phyloP scores from a whole-genome alignment of 2,329 filamentous ascomycete species.

The Thermochaetoides dissita region DNA sequence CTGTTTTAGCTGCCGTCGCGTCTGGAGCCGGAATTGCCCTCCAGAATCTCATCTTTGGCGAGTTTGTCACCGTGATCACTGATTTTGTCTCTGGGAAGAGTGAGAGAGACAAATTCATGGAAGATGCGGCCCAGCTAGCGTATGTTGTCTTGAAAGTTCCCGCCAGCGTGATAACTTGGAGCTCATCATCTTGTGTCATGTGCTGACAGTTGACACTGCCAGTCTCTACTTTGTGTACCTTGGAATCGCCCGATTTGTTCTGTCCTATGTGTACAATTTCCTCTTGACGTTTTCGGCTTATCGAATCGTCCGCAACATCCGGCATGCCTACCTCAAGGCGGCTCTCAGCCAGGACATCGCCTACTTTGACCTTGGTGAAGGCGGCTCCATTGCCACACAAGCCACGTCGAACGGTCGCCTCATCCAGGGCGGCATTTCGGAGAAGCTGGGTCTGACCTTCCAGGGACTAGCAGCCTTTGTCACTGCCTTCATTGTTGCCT shows the following conservation, averaged over 20 bases:
- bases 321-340: conserved; percentile 13
- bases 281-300: conserved; percentile 18
- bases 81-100: conserved; percentile 23
- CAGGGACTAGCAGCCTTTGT: conserved; percentile 22
- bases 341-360: conserved; percentile 38
- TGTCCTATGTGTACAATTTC: conserved; percentile 28
- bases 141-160: neutral
- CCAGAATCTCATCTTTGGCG: conserved; percentile 38
- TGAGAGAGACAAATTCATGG: conserved; percentile 22
- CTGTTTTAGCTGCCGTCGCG: conserved; percentile 22
- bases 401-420: conserved; percentile 27
- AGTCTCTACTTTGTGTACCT: conserved; percentile 40
- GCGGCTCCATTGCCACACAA: conserved; percentile 25
- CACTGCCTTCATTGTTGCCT: conserved; percentile 23
- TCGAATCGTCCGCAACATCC: conserved; percentile 16
- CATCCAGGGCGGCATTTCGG: conserved; percentile 23
- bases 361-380: conserved; percentile 34
- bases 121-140: conserved; percentile 15
- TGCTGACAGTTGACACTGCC: conserved; percentile 18
- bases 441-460: conserved; percentile 23
- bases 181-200: neutral
- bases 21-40: conserved; percentile 31
- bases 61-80: conserved; percentile 32
- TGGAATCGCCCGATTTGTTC: conserved; percentile 34
- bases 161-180: neutral